A percentile compares a stretch with the other conserved stretches of the same genome.
phyloP scores from a whole-genome alignment of 495 filamentous ascomycete species.

The Xylaria flabelliformis region DNA sequence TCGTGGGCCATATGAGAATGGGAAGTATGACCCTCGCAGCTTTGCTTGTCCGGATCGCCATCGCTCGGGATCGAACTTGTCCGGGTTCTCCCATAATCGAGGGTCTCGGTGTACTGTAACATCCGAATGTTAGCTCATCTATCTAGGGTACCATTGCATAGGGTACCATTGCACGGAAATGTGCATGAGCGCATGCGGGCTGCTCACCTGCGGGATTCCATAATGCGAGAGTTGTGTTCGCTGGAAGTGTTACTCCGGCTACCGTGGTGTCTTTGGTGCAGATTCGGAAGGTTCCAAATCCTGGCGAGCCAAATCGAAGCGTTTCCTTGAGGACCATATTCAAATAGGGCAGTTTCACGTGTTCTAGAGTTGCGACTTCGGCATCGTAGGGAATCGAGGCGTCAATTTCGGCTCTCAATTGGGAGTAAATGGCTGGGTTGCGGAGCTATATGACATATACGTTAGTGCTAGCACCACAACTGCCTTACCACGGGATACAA shows the following conservation, averaged over 20 bases:
- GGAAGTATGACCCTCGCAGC: conserved; percentile 25
- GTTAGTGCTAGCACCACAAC: not conserved
- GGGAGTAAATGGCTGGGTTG: conserved; percentile 12
- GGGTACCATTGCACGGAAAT: not conserved
- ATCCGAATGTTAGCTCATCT: not conserved
- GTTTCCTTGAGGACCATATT: conserved; percentile 27
- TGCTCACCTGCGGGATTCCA: conserved; percentile 25
- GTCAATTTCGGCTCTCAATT: conserved; percentile 21
- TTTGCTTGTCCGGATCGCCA: conserved; percentile 24
- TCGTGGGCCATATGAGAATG: conserved; percentile 25
- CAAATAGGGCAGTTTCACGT: conserved; percentile 21
- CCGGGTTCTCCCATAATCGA: conserved; percentile 25
- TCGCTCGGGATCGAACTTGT: conserved; percentile 27
- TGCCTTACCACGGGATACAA: not conserved
- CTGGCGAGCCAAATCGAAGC: conserved; percentile 19
- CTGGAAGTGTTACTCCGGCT: conserved; percentile 22
- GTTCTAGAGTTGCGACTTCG: conserved; percentile 22
- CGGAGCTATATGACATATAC: conserved; percentile 5
- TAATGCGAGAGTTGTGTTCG: conserved; percentile 22
- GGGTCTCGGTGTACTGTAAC: conserved; percentile 21
- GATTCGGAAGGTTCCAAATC: conserved; percentile 23
- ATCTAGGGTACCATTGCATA: not conserved
- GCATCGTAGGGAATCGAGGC: conserved; percentile 19
- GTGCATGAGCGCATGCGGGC: not conserved
- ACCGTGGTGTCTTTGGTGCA: conserved; percentile 24